A percentile compares a stretch with the other conserved stretches of the same genome.
Conservation (phyloP, 140 eudicot species). For the Anethum foeniculum region DNA sequence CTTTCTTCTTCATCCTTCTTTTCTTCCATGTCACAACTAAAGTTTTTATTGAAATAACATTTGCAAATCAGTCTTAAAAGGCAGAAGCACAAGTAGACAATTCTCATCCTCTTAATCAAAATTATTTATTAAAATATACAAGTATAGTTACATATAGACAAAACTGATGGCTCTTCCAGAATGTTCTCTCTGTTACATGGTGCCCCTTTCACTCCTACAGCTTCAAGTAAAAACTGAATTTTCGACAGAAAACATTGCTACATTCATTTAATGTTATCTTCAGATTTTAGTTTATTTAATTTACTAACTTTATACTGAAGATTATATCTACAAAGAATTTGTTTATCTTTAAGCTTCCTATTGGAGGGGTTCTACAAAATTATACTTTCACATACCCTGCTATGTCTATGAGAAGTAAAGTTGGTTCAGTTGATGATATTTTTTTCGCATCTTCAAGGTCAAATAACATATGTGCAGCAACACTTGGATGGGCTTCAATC, state of each 20-base stretch:
- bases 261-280: not conserved
- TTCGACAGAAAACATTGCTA: not conserved
- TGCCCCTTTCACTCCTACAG: not conserved
- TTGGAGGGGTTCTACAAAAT: not conserved
- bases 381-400: conserved; percentile 60
- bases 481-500: conserved; percentile 92
- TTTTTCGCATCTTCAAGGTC: conserved; percentile 69
- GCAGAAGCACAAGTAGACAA: not conserved
- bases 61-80: not conserved
- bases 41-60: not conserved
- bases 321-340: not conserved
- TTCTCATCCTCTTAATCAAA: not conserved
- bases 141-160: not conserved
- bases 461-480: conserved; percentile 68
- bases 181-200: not conserved
- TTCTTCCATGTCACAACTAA: conserved; percentile 96
- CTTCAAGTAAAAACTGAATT: not conserved
- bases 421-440: conserved; percentile 76
- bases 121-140: not conserved
- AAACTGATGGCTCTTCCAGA: not conserved
- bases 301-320: not conserved
- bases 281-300: not conserved
- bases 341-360: not conserved
- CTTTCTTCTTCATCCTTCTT: conserved; percentile 98
- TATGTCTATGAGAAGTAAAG: conserved; percentile 78